These are phyloP conservation scores for Cystofilobasidium ferigula DNA, from an alignment of 768 basidiomycete species.

Conservation along the genomic window DNA sequence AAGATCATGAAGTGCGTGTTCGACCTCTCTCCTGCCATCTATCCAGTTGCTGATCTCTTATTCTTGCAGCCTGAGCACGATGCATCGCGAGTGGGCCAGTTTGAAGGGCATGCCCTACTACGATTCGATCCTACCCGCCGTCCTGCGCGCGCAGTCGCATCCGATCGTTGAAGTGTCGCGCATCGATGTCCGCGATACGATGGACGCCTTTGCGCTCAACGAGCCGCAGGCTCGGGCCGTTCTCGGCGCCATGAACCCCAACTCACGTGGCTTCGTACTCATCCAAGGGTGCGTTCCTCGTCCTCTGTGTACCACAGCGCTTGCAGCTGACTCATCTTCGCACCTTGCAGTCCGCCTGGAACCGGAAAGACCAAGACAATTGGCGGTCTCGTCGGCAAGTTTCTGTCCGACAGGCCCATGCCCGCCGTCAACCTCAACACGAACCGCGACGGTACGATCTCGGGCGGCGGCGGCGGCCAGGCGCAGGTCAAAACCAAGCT, in stretches of 20 bases:
- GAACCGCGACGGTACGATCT: slow-evolving; percentile 13
- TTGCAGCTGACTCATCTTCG: not conserved
- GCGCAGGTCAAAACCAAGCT: slow-evolving; percentile 55
- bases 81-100: slow-evolving; percentile 84
- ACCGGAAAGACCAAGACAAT: slow-evolving; percentile 99
- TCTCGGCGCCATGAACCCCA: slow-evolving; percentile 49
- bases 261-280: slow-evolving; percentile 65
- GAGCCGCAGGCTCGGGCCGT: slow-evolving; percentile 91
- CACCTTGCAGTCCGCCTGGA: slow-evolving; percentile 65
- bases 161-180: slow-evolving; percentile 34
- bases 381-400: slow-evolving; percentile 78
- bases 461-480: slow-evolving; percentile 37
- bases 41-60: not conserved
- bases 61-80: slow-evolving; percentile 61
- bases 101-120: slow-evolving; percentile 72
- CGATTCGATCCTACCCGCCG: slow-evolving; percentile 45
- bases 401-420: slow-evolving; percentile 52
- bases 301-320: not conserved
- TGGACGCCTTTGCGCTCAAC: slow-evolving; percentile 65
- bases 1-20: slow-evolving; percentile 68
- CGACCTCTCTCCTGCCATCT: not conserved
- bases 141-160: slow-evolving; percentile 56
- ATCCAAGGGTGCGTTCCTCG: slow-evolving; percentile 73
- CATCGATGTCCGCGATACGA: slow-evolving; percentile 52
- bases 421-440: slow-evolving; percentile 40